These are phyloP conservation scores for Daphne laureola DNA, from an alignment of 441 rosid genomes.

Conservation along the genomic window DNA sequence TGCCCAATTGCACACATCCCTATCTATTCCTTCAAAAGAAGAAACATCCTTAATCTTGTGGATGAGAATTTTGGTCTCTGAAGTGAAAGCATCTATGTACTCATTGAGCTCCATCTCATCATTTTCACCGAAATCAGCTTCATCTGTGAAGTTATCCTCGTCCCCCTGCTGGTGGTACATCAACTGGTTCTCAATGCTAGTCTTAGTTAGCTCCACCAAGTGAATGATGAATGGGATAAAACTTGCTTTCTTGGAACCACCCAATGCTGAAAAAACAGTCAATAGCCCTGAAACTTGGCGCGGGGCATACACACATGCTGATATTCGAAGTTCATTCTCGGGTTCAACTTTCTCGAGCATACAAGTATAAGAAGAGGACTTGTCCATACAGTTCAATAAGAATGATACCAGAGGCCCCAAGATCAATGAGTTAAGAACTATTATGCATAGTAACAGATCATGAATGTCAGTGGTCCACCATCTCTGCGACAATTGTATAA, in stretches of 20 bases:
- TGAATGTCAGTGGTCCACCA: conserved; percentile 35
- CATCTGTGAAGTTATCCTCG: conserved; percentile 45
- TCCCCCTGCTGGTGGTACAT: conserved; percentile 67
- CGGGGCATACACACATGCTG: conserved; percentile 61
- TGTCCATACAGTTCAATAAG: conserved; percentile 32
- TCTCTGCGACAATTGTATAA: conserved; percentile 16
- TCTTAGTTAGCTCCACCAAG: conserved; percentile 66
- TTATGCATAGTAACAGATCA: conserved; percentile 37
- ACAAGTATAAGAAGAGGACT: conserved; percentile 30
- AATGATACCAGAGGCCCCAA: conserved; percentile 44
- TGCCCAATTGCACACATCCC: conserved; percentile 56
- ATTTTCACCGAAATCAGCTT: conserved; percentile 69
- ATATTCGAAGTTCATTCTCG: conserved; percentile 50
- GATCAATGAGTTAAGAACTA: conserved; percentile 48
- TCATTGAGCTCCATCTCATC: conserved; percentile 73
- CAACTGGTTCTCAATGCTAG: conserved; percentile 26
- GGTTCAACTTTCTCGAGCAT: conserved; percentile 41
- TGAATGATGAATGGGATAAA: conserved; percentile 56
- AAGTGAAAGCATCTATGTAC: conserved; percentile 40
- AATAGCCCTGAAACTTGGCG: conserved; percentile 59
- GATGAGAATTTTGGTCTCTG: conserved; percentile 38
- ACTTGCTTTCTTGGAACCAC: conserved; percentile 31
- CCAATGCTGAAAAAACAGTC: conserved; percentile 41
- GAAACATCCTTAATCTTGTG: conserved; percentile 58
- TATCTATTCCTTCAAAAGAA: conserved; percentile 36